Percentiles rank a stretch among this genome's conserved stretches.
phyloP scores from a whole-genome alignment of 306 rosid species.

The Castanopsis chinensis region DNA sequence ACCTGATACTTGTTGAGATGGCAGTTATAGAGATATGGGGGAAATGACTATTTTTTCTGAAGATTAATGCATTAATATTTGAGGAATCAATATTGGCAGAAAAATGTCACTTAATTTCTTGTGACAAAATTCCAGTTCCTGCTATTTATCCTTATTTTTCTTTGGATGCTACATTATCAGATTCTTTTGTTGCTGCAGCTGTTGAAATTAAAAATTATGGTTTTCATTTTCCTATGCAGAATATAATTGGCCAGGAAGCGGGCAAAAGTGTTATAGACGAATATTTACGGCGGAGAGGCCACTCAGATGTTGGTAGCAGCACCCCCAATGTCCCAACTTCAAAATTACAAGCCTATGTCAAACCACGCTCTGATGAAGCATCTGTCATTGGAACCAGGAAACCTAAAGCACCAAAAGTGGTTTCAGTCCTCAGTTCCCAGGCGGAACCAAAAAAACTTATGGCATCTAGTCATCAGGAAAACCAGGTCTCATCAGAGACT shows the following conservation, averaged over 20 bases:
- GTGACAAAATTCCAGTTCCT: slow-evolving; percentile 5
- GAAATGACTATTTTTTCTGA: neutral
- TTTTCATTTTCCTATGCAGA: slow-evolving; percentile 45
- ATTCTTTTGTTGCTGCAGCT: neutral
- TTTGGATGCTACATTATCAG: neutral
- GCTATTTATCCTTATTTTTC: neutral
- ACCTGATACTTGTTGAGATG: neutral
- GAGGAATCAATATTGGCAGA: neutral
- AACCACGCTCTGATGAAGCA: slow-evolving; percentile 63
- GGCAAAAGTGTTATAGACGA: slow-evolving; percentile 82
- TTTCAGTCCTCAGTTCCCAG: slow-evolving; percentile 26
- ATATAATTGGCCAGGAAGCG: slow-evolving; percentile 77
- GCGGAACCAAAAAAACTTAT: slow-evolving; percentile 42
- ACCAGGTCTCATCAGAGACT: slow-evolving; percentile 28
- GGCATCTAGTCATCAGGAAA: slow-evolving; percentile 34
- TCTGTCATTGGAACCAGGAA: slow-evolving; percentile 58
- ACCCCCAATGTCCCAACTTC: slow-evolving; percentile 42
- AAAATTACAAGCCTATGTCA: slow-evolving; percentile 75
- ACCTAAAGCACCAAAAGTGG: slow-evolving; percentile 52
- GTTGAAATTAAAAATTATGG: slow-evolving; percentile 1
- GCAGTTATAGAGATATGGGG: neutral
- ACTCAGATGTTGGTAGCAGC: slow-evolving; percentile 36
- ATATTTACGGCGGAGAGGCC: slow-evolving; percentile 63
- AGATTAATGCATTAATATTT: neutral
- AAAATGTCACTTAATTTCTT: neutral